Conservation (phyloP, 2,329 filamentous ascomycete species). For the Alternaria triticimaculans region DNA sequence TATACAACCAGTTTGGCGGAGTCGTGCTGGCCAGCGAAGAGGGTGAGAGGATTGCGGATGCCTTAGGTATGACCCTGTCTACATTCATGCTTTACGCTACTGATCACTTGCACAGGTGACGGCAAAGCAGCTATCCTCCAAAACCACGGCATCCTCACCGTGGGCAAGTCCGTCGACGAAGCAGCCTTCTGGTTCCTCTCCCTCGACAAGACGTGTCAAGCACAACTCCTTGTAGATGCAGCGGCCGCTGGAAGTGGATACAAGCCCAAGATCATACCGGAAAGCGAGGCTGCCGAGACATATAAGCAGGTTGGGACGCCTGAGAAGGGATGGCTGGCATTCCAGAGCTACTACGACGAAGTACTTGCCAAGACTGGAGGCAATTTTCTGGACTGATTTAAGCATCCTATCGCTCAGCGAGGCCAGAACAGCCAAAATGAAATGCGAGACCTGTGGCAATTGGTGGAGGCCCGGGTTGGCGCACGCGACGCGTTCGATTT, state of each 20-base stretch:
- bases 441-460: neutral
- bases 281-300: slow-evolving; percentile 50
- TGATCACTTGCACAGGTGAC: slow-evolving; percentile 15
- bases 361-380: slow-evolving; percentile 59
- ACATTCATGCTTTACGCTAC: neutral
- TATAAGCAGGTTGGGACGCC: slow-evolving; percentile 54
- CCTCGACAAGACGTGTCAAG: slow-evolving; percentile 55
- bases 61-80: slow-evolving; percentile 28
- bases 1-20: slow-evolving; percentile 51
- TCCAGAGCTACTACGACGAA: slow-evolving; percentile 63
- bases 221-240: slow-evolving; percentile 54
- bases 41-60: slow-evolving; percentile 53
- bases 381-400: slow-evolving; percentile 52
- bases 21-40: slow-evolving; percentile 54
- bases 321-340: slow-evolving; percentile 61
- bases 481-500: neutral
- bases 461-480: neutral
- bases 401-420: neutral
- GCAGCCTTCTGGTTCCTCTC: slow-evolving; percentile 56
- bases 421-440: neutral
- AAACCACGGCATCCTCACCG: slow-evolving; percentile 51
- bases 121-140: slow-evolving; percentile 49
- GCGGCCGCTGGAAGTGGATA: slow-evolving; percentile 47
- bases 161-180: slow-evolving; percentile 51
- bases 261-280: slow-evolving; percentile 50